Evolutionary conservation across 306 rosid genomes (phyloP), one percentile per base, ranked within the genome.

Genomic region (Dalbergia cochinchinensis): DNA sequence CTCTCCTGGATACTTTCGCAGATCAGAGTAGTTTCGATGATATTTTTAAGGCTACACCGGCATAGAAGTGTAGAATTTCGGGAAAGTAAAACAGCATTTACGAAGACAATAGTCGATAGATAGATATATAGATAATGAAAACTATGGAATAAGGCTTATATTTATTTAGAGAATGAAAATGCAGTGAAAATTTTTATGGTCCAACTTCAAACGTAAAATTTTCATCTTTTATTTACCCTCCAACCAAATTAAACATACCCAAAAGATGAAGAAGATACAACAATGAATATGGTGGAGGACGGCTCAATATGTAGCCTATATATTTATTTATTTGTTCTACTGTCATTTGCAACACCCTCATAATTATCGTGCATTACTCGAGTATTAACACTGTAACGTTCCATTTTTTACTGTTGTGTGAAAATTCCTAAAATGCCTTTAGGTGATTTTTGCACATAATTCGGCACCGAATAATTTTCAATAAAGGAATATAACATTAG

Each of bases 1-100:
- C 99, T 83, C 97, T 96, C 41, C 83, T 96, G 89, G 99, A 96
- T 71, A 89, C 88, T 71, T 96, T 96, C 85, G 94, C 86, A 10
- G 94, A 88, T 4, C 92, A 96, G 72, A 78, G 89, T 73, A 73
- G 77, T 41, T 80, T 81, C 78, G 69, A 33, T 1, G 79, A 81
- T 14, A 41, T 44, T 58, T 63, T 87, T 74, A 84, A 87, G 77
- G 82, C 57, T 53, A 44, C 57, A 18, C 34, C 54, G 5, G 79
- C 86, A 31, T 83, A 62, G 69, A 66, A 72, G 72, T 71, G 11
- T 67, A 45, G 19, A 80, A 69, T 47, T 20, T 73, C 57, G 74
- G 11, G 85, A 66, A 62, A 45, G 72, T 51, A 62, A 71, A 78
- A 71, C 59, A 60, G 14, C 26, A 62, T 60, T 60, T 57, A 71